Base-by-base conservation (phyloP, 441 rosid genomes). In the Euphorbia celastroides region DNA sequence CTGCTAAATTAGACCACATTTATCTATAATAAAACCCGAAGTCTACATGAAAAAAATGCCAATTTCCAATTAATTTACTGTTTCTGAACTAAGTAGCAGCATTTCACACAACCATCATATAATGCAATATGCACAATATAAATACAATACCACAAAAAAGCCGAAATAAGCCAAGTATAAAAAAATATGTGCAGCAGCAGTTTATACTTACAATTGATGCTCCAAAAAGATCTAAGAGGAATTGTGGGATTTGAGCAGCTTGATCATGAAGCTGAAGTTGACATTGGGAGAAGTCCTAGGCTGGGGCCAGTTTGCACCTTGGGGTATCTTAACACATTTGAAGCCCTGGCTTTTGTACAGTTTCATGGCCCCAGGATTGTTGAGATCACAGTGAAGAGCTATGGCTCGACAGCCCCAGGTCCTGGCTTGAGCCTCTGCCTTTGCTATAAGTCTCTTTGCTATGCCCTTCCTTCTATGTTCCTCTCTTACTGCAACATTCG, bases 401-500 rank as follows among this genome's bases (percentile, higher is more conserved):
- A 90, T 70, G 38, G 95, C 83, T 25, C 87, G 87, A 72, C 96
- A 90, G 55, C 90, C 97, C 97, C 97, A 93, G 69, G 78, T 78
- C 78, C 80, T 68, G 3, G 96, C 97, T 78, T 83, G 84, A 68
- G 90, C 86, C 81, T 93, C 96, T 11, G 95, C 99, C 73, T 85
- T 85, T 61, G 82, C 88, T 52, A 90, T 58, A 16, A 90, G 96
- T 73, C 79, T 78, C 77, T 88, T 90, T 0, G 87, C 97, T 81
- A 90, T 87, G 65, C 97, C 98, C 78, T 85, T 88, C 51, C 86
- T 74, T 0, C 93, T 75, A 74, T 78, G 87, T 70, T 68, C 84
- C 79, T 88, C 92, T 7, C 92, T 78, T 9, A 93, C 98, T 0
- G 95, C 98, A 26, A 93, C 97, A 34, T 89, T 90, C 16, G 98